Conservation (phyloP, 352 stramenopile genomes). For the Globisporangium cederbergense region DNA sequence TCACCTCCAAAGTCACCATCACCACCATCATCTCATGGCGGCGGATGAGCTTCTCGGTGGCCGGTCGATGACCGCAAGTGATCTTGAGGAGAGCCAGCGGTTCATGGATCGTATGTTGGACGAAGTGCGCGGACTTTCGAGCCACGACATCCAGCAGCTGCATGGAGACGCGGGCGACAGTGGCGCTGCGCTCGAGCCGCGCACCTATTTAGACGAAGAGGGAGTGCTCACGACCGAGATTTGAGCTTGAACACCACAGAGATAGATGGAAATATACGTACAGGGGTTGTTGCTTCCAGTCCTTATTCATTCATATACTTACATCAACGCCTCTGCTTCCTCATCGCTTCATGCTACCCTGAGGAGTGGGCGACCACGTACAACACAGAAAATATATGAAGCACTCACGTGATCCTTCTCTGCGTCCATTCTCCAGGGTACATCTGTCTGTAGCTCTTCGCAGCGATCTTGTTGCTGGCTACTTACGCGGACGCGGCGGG, state of each 20-base stretch:
- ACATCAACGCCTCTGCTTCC: background rate
- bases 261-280: background rate
- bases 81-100: constrained; percentile 67
- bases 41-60: constrained; percentile 45
- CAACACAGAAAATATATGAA: background rate
- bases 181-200: constrained; percentile 31
- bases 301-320: constrained; percentile 3
- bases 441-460: background rate
- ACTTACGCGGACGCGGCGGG: constrained; percentile 2
- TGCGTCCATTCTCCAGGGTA: background rate
- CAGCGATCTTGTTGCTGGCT: background rate
- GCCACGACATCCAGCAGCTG: constrained; percentile 44
- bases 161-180: constrained; percentile 22
- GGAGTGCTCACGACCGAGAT: constrained; percentile 69
- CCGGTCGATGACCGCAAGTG: constrained; percentile 37
- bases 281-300: background rate
- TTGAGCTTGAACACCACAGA: constrained; percentile 18
- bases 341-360: background rate
- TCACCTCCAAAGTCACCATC: constrained; percentile 17
- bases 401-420: background rate
- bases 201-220: constrained; percentile 70
- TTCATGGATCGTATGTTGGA: constrained; percentile 81
- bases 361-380: background rate
- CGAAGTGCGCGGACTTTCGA: constrained; percentile 53
- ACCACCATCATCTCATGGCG: constrained; percentile 44